Evolutionary conservation across 1,284 basidiomycete genomes (phyloP).

Genomic region (Melampsora americana): DNA sequence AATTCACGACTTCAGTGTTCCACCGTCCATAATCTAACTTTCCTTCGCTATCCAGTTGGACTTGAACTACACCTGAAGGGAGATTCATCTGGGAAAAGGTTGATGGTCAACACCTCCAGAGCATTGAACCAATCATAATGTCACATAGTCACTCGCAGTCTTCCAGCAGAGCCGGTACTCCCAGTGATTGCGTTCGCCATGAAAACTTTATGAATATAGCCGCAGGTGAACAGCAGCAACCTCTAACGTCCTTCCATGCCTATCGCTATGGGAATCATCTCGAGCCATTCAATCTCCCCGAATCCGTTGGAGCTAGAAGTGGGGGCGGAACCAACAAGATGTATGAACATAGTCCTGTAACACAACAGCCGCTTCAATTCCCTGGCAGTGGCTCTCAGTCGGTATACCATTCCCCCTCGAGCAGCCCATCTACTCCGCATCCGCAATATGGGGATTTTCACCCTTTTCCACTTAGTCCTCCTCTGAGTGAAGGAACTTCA

Average conservation of each 20-base stretch:
- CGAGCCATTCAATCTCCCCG: slow-evolving; percentile 2
- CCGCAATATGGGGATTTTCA: slow-evolving; percentile 38
- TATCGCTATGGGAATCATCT: background rate
- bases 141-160: slow-evolving; percentile 7
- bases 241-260: slow-evolving; percentile 1
- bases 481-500: slow-evolving; percentile 11
- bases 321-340: background rate
- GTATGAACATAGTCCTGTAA: background rate
- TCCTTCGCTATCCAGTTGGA: background rate
- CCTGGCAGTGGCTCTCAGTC: slow-evolving; percentile 15
- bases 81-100: background rate
- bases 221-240: background rate
- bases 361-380: slow-evolving; percentile 1
- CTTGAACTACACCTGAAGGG: background rate
- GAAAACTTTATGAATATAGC: background rate
- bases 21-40: too few relatives aligned
- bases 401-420: slow-evolving; percentile 35
- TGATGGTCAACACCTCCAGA: background rate
- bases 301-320: background rate
- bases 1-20: too few relatives aligned
- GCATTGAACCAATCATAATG: background rate
- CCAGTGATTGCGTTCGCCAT: slow-evolving; percentile 1
- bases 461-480: slow-evolving; percentile 30
- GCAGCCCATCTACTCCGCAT: slow-evolving; percentile 34
- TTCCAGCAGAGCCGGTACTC: slow-evolving; percentile 7